Conservation (phyloP, 352 stramenopile genomes). For the Pythium utonaiense region DNA sequence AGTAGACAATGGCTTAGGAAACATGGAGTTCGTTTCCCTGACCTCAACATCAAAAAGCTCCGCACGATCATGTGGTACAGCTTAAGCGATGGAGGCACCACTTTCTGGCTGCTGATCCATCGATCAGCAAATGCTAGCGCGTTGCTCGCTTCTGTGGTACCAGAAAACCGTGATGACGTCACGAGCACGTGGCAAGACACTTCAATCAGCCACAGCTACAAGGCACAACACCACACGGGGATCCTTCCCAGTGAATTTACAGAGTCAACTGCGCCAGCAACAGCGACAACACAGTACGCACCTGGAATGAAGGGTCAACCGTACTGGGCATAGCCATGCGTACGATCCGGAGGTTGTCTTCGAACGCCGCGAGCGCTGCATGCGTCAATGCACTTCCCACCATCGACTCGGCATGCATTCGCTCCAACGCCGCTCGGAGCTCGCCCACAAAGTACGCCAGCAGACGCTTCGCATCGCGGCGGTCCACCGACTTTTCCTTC, state of each 20-base stretch:
- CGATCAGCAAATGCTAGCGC: conserved; percentile 41
- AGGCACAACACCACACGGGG: not conserved
- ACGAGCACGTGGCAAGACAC: conserved; percentile 52
- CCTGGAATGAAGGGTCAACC: conserved; percentile 50
- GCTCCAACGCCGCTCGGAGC: conserved; percentile 46
- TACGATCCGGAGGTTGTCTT: conserved; percentile 48
- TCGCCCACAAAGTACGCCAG: conserved; percentile 50
- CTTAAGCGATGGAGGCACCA: conserved; percentile 32
- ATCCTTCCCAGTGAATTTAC: too few species aligned
- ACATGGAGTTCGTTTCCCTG: not conserved
- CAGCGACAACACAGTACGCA: conserved; percentile 23
- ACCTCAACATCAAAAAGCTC: conserved; percentile 56
- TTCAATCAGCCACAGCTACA: conserved; percentile 65
- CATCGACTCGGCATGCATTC: conserved; percentile 45
- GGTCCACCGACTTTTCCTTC: not conserved
- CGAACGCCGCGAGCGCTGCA: conserved; percentile 23
- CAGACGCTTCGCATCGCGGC: conserved; percentile 17
- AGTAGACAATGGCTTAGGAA: too few species aligned
- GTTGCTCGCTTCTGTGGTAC: conserved; percentile 25
- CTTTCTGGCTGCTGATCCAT: conserved; percentile 16
- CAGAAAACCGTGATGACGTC: conserved; percentile 33
- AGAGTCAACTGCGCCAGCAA: too few species aligned
- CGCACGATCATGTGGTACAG: conserved; percentile 60
- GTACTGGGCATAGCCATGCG: conserved; percentile 39
- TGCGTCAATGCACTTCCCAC: conserved; percentile 12